Percentiles rank a stretch among this genome's conserved stretches.
phyloP scores from a whole-genome alignment of 768 basidiomycete species.

The Hirschioporus abietinus region DNA sequence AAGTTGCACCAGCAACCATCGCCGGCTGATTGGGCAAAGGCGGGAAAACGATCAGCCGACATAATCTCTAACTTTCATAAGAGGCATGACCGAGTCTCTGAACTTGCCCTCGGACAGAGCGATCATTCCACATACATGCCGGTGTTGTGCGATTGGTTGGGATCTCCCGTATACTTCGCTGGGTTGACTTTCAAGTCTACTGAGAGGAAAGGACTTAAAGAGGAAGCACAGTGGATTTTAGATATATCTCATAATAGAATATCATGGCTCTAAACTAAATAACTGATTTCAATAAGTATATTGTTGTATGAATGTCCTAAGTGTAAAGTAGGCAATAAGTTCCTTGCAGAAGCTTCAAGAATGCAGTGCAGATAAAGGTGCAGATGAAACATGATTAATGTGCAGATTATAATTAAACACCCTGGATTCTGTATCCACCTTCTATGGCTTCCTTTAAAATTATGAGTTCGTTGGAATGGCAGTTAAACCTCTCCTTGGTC shows the following conservation, averaged over 20 bases:
- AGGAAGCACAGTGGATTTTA: neutral
- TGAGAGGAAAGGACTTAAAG: neutral
- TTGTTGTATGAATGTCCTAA: too few relatives aligned
- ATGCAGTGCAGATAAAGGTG: too few relatives aligned
- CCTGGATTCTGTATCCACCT: neutral
- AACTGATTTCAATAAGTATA: neutral
- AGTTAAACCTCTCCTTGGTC: neutral
- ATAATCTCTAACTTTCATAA: neutral
- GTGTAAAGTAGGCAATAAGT: too few relatives aligned
- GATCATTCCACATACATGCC: neutral
- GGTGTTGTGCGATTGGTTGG: neutral
- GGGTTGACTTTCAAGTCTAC: neutral
- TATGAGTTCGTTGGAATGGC: neutral
- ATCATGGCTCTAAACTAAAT: neutral
- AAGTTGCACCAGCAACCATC: neutral
- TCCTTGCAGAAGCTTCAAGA: too few relatives aligned
- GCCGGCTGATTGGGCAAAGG: neutral
- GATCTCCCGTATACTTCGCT: neutral
- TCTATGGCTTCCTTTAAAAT: slow-evolving; percentile 1
- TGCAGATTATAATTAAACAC: too few relatives aligned
- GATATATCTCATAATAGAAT: neutral
- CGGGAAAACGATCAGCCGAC: neutral
- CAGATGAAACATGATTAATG: too few relatives aligned
- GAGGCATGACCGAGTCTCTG: neutral
- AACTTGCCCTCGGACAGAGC: neutral